Conservation (phyloP, 2,329 filamentous ascomycete genomes). For the Trichoderma atrobrunneum region DNA sequence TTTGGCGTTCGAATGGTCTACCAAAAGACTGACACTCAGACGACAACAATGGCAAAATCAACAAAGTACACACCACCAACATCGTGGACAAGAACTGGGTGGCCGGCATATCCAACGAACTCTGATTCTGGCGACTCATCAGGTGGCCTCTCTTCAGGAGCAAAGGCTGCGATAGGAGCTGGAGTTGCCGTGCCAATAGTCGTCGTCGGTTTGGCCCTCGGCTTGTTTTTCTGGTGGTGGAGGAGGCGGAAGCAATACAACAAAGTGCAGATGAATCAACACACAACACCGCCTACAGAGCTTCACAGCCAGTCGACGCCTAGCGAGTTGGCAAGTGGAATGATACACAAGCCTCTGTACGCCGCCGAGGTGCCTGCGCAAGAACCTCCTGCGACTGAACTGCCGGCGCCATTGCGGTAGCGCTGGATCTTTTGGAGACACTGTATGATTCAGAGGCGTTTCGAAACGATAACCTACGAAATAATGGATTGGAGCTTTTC, state of each 20-base stretch:
- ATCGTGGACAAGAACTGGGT: not conserved
- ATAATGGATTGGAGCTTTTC: not conserved
- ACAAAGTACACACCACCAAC: not conserved
- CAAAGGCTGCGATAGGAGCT: slow-evolving; percentile 31
- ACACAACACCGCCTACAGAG: slow-evolving; percentile 13
- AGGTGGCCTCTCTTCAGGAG: slow-evolving; percentile 25
- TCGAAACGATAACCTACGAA: not conserved
- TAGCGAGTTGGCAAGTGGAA: not conserved
- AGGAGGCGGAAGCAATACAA: slow-evolving; percentile 23
- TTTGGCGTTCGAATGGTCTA: slow-evolving; percentile 38
- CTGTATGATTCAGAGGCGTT: not conserved
- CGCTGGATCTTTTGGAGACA: not conserved
- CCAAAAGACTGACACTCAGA: slow-evolving; percentile 29
- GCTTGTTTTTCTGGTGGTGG: slow-evolving; percentile 31
- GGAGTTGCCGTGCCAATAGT: slow-evolving; percentile 32
- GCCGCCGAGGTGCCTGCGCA: not conserved
- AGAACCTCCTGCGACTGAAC: not conserved
- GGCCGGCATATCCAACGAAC: not conserved
- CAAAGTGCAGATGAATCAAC: not conserved
- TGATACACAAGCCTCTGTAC: not conserved
- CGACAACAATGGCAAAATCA: slow-evolving; percentile 13
- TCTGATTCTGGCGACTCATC: not conserved
- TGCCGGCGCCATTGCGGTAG: not conserved
- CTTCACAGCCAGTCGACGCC: not conserved
- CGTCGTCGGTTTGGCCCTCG: slow-evolving; percentile 26